Conservation (phyloP, 2,329 filamentous ascomycete genomes). For the Cladobotryum protrusum region DNA sequence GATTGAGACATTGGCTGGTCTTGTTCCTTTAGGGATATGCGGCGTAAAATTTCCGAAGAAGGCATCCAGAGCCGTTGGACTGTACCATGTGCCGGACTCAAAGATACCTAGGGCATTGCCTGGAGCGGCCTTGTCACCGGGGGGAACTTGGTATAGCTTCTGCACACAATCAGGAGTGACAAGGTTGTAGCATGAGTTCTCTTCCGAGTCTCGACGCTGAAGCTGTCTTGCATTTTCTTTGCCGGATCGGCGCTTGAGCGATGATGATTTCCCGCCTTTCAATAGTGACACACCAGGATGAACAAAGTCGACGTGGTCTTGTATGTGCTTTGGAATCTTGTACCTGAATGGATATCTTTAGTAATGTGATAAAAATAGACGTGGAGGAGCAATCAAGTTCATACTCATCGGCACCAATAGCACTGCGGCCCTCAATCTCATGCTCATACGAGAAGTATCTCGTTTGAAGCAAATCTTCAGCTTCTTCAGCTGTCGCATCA, state of each 20-base stretch:
- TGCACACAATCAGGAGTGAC: slow-evolving; percentile 2
- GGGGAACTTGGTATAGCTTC: neutral
- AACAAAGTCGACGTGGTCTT: slow-evolving; percentile 34
- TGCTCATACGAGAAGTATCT: slow-evolving; percentile 47
- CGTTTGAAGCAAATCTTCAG: slow-evolving; percentile 46
- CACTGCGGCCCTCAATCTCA: slow-evolving; percentile 18
- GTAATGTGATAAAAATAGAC: neutral
- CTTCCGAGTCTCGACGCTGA: neutral
- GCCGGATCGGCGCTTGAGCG: neutral
- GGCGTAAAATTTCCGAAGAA: slow-evolving; percentile 40
- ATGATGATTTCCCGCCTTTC: neutral
- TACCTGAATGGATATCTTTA: slow-evolving; percentile 18
- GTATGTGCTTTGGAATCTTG: slow-evolving; percentile 30
- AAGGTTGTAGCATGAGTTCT: neutral
- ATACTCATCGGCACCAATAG: slow-evolving; percentile 27
- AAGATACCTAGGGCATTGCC: slow-evolving; percentile 7
- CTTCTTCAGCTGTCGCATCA: slow-evolving; percentile 15
- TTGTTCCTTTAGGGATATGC: slow-evolving; percentile 33
- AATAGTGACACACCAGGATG: slow-evolving; percentile 27
- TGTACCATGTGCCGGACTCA: neutral
- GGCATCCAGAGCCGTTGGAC: slow-evolving; percentile 27
- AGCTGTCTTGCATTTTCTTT: neutral
- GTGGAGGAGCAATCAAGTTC: neutral
- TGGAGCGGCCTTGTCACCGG: neutral
- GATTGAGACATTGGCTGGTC: slow-evolving; percentile 28